Percentiles rank a stretch among this genome's conserved stretches.
These are phyloP conservation scores for Magnaporthiopsis incrustans DNA, from an alignment of 2,329 filamentous ascomycete genomes.

Conservation along the genomic window DNA sequence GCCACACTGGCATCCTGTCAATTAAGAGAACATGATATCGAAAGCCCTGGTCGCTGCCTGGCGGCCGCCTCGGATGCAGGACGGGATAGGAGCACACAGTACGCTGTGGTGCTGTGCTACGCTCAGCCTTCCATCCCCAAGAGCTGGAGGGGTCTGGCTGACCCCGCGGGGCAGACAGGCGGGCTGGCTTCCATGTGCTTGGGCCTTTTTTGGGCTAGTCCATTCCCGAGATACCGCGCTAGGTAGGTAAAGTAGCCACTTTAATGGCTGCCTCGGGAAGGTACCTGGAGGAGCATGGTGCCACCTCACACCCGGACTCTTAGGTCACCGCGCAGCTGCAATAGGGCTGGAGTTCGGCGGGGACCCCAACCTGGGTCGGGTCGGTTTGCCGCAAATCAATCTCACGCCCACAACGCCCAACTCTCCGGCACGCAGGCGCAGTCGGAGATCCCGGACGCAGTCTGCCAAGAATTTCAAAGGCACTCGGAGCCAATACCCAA, in stretches of 20 bases:
- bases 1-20: no score
- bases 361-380: neutral
- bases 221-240: neutral
- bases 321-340: neutral
- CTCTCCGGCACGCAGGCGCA: neutral
- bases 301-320: neutral
- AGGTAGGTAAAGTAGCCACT: no score
- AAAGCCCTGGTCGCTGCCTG: neutral
- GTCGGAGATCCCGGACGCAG: neutral
- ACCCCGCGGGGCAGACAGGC: neutral
- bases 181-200: neutral
- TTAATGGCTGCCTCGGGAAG: neutral
- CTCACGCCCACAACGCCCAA: neutral
- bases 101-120: no score
- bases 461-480: neutral
- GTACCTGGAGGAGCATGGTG: neutral
- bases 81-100: no score
- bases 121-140: neutral
- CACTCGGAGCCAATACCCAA: neutral
- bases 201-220: neutral
- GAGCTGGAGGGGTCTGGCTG: neutral
- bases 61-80: neutral
- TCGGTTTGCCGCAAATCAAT: neutral
- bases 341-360: neutral
- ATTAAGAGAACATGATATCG: neutral